phyloP scores from a whole-genome alignment of 148 eudicot species.

The Oxyria digyna region DNA sequence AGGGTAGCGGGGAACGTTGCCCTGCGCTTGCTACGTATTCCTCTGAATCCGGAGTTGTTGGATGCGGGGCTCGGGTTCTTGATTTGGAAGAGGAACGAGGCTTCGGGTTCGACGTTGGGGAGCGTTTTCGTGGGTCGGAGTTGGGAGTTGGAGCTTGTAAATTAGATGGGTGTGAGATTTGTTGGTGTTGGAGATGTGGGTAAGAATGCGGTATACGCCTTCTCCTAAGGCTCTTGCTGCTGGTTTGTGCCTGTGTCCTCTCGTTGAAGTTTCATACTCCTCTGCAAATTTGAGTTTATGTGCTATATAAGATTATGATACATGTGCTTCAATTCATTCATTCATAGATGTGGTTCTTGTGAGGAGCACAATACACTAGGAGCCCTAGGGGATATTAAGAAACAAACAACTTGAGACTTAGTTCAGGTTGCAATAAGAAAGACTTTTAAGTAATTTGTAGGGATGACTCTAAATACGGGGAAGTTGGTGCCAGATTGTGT shows the following conservation, averaged over 20 bases:
- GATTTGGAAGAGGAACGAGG: slow-evolving; percentile 56
- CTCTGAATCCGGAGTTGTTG: slow-evolving; percentile 39
- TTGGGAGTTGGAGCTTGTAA: slow-evolving; percentile 65
- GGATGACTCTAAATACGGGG: no score
- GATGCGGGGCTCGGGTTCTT: slow-evolving; percentile 42
- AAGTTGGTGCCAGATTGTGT: no score
- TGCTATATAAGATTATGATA: no score
- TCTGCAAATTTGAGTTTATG: slow-evolving; percentile 19
- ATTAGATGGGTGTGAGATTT: slow-evolving; percentile 55
- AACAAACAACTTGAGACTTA: no score
- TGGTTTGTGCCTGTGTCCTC: slow-evolving; percentile 46
- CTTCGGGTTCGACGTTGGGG: slow-evolving; percentile 45
- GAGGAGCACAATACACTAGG: no score
- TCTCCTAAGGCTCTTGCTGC: slow-evolving; percentile 57
- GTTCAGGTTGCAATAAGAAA: no score
- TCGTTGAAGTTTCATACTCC: slow-evolving; percentile 56
- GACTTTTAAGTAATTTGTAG: no score
- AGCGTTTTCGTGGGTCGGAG: slow-evolving; percentile 8
- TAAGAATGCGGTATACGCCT: slow-evolving; percentile 58
- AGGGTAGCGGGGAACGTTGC: slow-evolving; percentile 59
- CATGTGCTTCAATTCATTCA: no score
- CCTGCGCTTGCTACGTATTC: slow-evolving; percentile 45
- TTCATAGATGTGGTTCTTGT: no score
- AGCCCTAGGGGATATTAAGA: no score
- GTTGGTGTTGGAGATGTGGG: slow-evolving; percentile 27